Conservation (phyloP, 164 flowering plant genomes). For the Stephania japonica region DNA sequence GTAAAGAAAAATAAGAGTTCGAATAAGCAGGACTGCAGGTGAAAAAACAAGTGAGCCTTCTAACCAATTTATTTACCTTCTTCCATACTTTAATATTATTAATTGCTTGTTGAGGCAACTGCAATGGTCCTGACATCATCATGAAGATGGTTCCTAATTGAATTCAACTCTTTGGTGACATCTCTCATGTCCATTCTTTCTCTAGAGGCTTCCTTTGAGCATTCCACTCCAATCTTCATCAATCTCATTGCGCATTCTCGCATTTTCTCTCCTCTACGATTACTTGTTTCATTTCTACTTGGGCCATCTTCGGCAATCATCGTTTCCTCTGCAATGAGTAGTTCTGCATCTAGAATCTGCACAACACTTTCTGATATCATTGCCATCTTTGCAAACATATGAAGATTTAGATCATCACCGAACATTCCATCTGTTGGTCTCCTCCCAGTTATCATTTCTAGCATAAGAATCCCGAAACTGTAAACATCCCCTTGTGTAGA, state of each 20-base stretch:
- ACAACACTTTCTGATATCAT: background rate
- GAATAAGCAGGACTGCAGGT: no score
- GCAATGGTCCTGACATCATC: no score
- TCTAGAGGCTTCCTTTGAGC: no score
- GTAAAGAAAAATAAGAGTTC: no score
- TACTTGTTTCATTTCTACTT: background rate
- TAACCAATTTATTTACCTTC: no score
- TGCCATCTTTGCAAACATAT: background rate
- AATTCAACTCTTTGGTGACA: background rate
- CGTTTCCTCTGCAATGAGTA: background rate
- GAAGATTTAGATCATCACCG: slow-evolving; percentile 8
- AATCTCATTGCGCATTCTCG: background rate
- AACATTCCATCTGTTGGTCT: slow-evolving; percentile 15
- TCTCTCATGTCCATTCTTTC: no score
- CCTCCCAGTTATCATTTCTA: slow-evolving; percentile 21
- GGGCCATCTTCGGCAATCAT: background rate
- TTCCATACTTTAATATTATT: no score
- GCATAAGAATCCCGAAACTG: slow-evolving; percentile 17
- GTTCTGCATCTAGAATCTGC: background rate
- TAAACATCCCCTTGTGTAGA: slow-evolving; percentile 14
- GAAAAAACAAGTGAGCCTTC: no score
- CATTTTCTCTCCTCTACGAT: background rate
- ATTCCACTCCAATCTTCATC: slow-evolving; percentile 3
- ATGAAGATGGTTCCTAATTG: background rate
- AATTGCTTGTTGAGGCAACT: no score